Evolutionary conservation across 176 grass and related monocot species (phyloP), one percentile per base, ranked within the genome.

Genomic region (Panicum miliaceum): DNA sequence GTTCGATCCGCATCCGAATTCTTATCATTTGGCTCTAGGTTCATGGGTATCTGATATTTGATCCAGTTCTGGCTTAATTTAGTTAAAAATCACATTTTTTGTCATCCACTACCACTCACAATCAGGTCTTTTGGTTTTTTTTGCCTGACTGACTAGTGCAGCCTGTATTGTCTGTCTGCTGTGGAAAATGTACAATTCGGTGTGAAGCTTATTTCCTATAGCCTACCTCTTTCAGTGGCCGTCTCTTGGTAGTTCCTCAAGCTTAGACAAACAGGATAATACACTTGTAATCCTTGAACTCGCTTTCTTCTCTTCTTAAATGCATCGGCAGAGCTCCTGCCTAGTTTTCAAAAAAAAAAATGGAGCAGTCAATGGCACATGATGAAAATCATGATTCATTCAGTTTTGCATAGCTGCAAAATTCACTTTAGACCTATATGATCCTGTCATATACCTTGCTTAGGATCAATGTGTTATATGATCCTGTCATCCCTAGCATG

Each of bases 391-490:
- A 82, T 57, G 46, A 27, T 76, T 63, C 47, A 14, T 57, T 22
- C 3, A 52, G 15, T n/a, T 72, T 41, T 23, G 37, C 79, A 65
- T 75, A 52, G 71, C 52, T 34, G 58, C 18, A 46, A 53, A 75
- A 32, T n/a, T 70, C 58, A 72, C 29, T 68, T 62, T 71, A 56
- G 20, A 42, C 50, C 25, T 78, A 47, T 71, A 56, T 32, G 35
- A 80, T 69, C 36, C 53, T 79, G 20, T 86, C 53, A 15, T 26
- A 61, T 71, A 48, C 40, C 23, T 62, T 58, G 51, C 73, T 56
- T 87, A 40, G 7, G 18, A 75, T 64, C 20, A 78, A 22, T n/a
- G 20, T 73, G 68, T 52, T 81, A 47, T 73, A 20, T 35, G 62
- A 90, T 40, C 42, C 7, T 68, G 45, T 47, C 45, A 89, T 57